phyloP scores from a whole-genome alignment of 2,329 filamentous ascomycete species.

The Ceratocystis harringtonii region DNA sequence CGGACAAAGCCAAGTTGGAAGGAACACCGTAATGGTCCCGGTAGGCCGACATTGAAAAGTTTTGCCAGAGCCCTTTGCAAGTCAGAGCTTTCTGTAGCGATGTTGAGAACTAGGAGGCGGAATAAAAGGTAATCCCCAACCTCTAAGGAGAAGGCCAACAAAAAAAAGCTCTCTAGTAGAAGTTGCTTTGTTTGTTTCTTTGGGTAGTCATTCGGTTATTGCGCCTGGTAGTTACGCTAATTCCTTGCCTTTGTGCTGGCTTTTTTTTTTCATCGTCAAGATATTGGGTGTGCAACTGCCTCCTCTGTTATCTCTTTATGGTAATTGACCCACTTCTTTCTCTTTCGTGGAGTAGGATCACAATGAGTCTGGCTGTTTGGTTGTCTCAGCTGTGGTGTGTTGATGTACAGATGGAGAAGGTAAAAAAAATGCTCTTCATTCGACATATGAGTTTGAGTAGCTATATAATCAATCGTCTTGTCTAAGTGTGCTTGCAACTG shows the following conservation, averaged over 20 bases:
- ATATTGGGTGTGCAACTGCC: neutral
- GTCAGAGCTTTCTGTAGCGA: neutral
- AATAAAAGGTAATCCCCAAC: neutral
- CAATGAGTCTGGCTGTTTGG: neutral
- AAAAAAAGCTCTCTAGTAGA: neutral
- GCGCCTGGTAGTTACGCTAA: neutral
- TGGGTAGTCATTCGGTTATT: neutral
- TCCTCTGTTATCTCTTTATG: neutral
- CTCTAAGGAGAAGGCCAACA: neutral
- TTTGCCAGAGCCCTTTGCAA: neutral
- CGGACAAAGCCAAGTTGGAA: neutral
- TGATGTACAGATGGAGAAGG: neutral
- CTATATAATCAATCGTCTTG: no score
- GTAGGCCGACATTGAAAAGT: neutral
- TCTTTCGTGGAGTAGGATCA: neutral
- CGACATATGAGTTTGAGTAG: no score
- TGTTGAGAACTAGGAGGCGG: neutral
- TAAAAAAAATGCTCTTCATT: neutral
- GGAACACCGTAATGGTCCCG: constrained; percentile 1
- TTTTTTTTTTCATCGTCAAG: neutral
- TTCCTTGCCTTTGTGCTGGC: neutral
- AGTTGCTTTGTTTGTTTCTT: neutral
- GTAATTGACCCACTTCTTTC: neutral
- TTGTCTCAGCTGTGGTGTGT: neutral
- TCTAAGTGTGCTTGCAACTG: no score